phyloP scores from a whole-genome alignment of 352 stramenopile genomes.

The Pythium oligandrum region DNA sequence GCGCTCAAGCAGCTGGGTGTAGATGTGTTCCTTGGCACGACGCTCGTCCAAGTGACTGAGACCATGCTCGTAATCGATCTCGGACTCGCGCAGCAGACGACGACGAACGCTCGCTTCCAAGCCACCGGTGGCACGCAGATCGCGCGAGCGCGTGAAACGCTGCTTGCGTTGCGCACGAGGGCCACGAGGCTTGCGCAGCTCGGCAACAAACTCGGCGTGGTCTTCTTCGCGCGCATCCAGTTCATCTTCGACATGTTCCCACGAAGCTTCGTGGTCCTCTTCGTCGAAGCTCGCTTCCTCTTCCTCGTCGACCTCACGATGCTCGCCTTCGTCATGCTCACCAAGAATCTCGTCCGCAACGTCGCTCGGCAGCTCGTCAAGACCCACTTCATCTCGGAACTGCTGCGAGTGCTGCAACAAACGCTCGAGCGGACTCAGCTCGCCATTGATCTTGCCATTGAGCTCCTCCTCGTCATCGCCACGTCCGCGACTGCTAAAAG shows the following conservation, averaged over 20 bases:
- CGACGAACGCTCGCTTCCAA: conserved; percentile 16
- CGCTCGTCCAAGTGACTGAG: conserved; percentile 43
- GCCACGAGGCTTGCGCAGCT: conserved; percentile 2
- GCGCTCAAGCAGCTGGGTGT: conserved; percentile 51
- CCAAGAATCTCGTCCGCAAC: conserved; percentile 10
- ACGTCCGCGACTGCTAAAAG: conserved; percentile 12
- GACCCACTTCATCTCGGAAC: conserved; percentile 31
- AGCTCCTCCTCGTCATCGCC: conserved; percentile 6
- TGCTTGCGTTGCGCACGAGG: neutral
- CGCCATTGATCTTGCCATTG: conserved; percentile 11
- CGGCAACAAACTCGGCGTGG: conserved; percentile 9
- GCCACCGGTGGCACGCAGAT: conserved; percentile 5
- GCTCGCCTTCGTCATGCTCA: conserved; percentile 11
- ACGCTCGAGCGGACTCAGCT: conserved; percentile 57
- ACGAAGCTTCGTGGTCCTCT: conserved; percentile 3
- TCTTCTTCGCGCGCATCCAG: conserved; percentile 8
- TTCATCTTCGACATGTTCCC: conserved; percentile 2
- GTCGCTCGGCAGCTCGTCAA: conserved; percentile 14
- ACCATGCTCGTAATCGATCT: conserved; percentile 72
- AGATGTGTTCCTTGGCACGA: conserved; percentile 50
- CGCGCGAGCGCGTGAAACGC: neutral
- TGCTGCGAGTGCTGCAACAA: conserved; percentile 63
- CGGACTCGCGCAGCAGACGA: conserved; percentile 25
- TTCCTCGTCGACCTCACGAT: conserved; percentile 12
- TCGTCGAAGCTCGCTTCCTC: conserved; percentile 1